Evolutionary conservation across 1,284 basidiomycete species (phyloP), one percentile per base, ranked within the genome.

Genomic region (Xanthoconium separans): DNA sequence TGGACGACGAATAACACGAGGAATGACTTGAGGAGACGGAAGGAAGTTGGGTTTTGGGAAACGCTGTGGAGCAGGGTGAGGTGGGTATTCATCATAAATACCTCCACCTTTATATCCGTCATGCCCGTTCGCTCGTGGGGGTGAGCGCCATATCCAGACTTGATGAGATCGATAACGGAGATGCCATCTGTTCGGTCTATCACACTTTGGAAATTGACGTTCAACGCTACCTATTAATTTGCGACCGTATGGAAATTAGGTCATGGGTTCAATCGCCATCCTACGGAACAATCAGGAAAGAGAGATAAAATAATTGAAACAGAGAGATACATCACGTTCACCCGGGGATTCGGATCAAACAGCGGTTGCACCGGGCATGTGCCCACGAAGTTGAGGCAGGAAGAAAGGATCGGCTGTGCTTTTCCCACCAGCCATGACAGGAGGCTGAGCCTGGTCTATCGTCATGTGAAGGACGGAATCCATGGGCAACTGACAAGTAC

Each of bases 81-180:
- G 18, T 15, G 20, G 2, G 15, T 44, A 8, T 61, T 58, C 61
- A 63, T 37, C 36, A 2, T 37, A 9, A 10, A 37, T n/a, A 7
- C 36, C 16, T 5, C 9, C 16, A 27, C 27, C 7, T 27, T 27
- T 27, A 27, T 27, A 27, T 27, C 27, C 27, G 27, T 27, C 27
- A 6, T 27, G 4, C 27, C 3, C 24, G 6, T 24, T 6, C 34
- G 0, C 8, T 8, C 7, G n/a, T n/a, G 34, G 34, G 3, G 15
- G 34, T 15, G 8, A 34, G 16, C 5, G 34, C 27, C 27, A 16
- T 16, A 34, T 34, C 34, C 15, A 34, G 12, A 34, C 34, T 16
- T 16, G 34, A 16, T 11, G 34, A 13, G 15, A 34, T 34, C 7
- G 15, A 34, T 33, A 2, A 33, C 31, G 13, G 31, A 34, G 13